Evolutionary conservation across 2,329 filamentous ascomycete genomes (phyloP), one percentile per base, ranked within the genome.

Genomic region (Penicillium oxalicum): DNA sequence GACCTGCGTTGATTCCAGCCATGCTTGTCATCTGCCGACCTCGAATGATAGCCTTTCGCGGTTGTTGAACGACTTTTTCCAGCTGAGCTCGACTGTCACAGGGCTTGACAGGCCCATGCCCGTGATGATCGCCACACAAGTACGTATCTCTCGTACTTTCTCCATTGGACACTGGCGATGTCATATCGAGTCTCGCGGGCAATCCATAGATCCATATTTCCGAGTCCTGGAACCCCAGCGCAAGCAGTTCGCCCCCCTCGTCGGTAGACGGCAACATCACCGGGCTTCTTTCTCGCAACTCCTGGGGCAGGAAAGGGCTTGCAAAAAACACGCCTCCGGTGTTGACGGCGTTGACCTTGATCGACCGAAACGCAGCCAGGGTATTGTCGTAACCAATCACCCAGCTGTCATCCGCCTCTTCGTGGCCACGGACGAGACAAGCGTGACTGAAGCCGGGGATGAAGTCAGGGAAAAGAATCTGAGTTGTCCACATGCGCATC

Each of bases 391-490:
- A 91, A 1, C 86, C 84, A 57, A 91, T 86, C 0, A 87, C 80
- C 86, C 86, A 91, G 51, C 75, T 79, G 26, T 85, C 82, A 64
- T 89, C 87, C 34, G 66, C 64, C 49, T 74, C 74, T n/a, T 67
- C 66, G 47, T 71, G 70, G 32, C 65, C 64, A 18, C 74, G 70
- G 12, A 91, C 72, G 40, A 91, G 67, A 1, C 86, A 82, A 18
- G 86, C 86, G 67, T 91, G 86, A 57, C 85, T 89, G 62, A 86
- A 90, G 56, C 88, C 84, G 43, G 82, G 80, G 56, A 84, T 88
- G n/a, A 82, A 84, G 57, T 90, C 88, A 3, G 88, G 87, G 48
- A 91, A 91, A 3, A 93, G 72, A 40, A 93, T 91, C 32, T 89
- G 90, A 0, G 87, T 89, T 5, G 88, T 91, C 88, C 88, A 93